Evolutionary conservation across 352 stramenopile species (phyloP).

Genomic region (Phytophthora lateralis): DNA sequence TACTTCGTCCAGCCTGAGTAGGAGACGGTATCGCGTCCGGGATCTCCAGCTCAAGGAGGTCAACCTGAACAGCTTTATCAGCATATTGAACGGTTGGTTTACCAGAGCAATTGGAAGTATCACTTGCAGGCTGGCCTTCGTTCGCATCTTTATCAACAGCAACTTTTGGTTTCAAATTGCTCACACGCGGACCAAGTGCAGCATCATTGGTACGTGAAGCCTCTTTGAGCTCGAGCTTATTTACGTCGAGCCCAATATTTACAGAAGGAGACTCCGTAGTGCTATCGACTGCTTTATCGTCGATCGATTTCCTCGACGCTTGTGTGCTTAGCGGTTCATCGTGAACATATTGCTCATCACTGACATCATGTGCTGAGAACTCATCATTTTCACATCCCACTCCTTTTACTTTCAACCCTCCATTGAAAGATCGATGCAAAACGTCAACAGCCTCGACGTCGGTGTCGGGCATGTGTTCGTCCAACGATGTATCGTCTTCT

Average conservation of each 20-base stretch:
- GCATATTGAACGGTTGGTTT: conserved; percentile 2
- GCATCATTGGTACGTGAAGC: background rate
- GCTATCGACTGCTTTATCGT: background rate
- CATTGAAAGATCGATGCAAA: background rate
- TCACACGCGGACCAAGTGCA: background rate
- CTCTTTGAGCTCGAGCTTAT: background rate
- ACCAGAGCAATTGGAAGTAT: background rate
- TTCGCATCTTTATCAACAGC: background rate
- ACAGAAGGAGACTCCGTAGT: background rate
- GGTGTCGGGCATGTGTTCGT: background rate
- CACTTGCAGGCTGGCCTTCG: background rate
- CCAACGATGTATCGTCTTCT: background rate
- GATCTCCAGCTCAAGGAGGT: conserved; percentile 4
- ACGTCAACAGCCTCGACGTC: background rate
- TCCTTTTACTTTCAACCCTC: background rate
- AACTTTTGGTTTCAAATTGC: background rate
- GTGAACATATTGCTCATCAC: background rate
- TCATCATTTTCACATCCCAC: background rate
- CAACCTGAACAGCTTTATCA: conserved; percentile 31
- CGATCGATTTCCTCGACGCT: background rate
- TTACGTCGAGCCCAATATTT: background rate
- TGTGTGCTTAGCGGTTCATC: background rate
- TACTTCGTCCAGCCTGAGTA: background rate
- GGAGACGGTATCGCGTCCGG: background rate
- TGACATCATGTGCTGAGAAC: background rate